Base-by-base conservation (phyloP, 2,329 filamentous ascomycete genomes). In the Hypocreales sp. region DNA sequence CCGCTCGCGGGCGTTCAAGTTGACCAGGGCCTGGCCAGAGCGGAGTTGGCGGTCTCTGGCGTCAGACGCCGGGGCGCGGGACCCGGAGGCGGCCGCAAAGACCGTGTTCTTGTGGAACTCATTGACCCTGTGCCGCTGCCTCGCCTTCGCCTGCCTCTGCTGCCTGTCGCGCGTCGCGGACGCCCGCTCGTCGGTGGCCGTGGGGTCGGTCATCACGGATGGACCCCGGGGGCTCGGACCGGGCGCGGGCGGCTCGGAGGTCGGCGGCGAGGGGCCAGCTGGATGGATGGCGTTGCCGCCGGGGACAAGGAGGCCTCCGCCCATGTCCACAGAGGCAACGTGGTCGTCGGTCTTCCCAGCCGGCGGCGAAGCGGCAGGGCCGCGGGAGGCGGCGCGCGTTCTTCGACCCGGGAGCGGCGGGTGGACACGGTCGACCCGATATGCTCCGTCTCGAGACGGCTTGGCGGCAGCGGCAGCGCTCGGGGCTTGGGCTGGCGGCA, bases 11-110 rank as follows among this genome's bases (percentile, higher is more conserved):
- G 15, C 22, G 15, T 14, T 29, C 12, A 24, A 20, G 16, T 14
- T 35, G 33, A 15, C 33, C 32, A 21, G 38, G 30, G 8, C 20
- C 20, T 25, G 30, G 2, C 21, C 17, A 8, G 22, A 20, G n/a
- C 22, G 12, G 9, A 28, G 17, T 8, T 31, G 19, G 12, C 30
- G 22, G 5, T 31, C 30, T 18, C 17, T 24, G 11, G 25, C 30
- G 5, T 25, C 25, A 22, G 30, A 28, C 3, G 26, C 30, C 10
- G 24, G 18, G 16, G 30, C 26, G 9, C 30, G 30, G 7, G 30
- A 28, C 8, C 30, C 30, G 22, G 28, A 31, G 7, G 25, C 16
- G 12, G 30, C 28, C n/a, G 26, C 28, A 18, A 15, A 20, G 9
- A 22, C 22, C 13, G 26, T 12, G 7, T 15, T 19, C 18, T 19